Conservation (phyloP, 1,139 yeast genomes). For the Magnusiomyces tetraspermus region DNA sequence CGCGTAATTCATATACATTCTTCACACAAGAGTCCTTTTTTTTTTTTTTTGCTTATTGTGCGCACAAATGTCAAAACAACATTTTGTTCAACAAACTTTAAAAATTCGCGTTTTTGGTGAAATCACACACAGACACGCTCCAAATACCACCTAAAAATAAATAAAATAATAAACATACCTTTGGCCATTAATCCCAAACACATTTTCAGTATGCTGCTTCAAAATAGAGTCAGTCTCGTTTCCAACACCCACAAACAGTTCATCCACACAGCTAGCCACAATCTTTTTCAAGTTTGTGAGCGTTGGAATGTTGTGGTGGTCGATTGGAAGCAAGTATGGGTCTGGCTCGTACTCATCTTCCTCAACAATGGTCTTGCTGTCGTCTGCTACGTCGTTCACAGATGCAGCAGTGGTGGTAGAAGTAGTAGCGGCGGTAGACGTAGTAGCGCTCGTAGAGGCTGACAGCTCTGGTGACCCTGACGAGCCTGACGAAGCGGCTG, state of each 20-base stretch:
- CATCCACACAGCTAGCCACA: not conserved
- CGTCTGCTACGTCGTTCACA: not conserved
- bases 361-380: not conserved
- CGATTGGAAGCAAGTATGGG: not conserved
- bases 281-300: constrained; percentile 2
- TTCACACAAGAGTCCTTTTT: no score
- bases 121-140: no score
- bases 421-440: not conserved
- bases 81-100: no score
- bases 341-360: not conserved
- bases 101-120: no score
- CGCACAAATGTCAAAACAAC: no score
- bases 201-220: constrained; percentile 1
- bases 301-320: not conserved
- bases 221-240: constrained; percentile 2
- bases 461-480: constrained; percentile 2
- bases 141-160: not conserved
- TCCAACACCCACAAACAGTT: not conserved
- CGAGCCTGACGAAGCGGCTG: not conserved
- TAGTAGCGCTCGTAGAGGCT: not conserved
- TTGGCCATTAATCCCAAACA: not conserved
- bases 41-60: no score
- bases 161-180: not conserved
- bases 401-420: not conserved
- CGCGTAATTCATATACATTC: no score